phyloP scores from a whole-genome alignment of 1,284 basidiomycete genomes.

The Vanrija sp. region DNA sequence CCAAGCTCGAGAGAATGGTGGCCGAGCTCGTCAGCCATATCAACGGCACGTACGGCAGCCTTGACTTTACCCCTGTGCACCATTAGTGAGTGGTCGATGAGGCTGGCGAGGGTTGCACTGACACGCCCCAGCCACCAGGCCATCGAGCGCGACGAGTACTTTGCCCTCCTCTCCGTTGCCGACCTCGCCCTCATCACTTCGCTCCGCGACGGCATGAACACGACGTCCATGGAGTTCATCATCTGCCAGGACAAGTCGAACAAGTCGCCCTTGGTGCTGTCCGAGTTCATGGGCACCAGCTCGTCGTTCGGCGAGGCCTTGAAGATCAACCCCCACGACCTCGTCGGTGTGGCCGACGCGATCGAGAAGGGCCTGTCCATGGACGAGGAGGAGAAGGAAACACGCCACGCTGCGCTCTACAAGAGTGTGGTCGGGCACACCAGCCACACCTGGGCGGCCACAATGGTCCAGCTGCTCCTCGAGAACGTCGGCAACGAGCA shows the following conservation, averaged over 20 bases:
- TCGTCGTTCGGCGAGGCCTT: constrained; percentile 48
- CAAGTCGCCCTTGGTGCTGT: constrained; percentile 82
- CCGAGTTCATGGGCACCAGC: constrained; percentile 93
- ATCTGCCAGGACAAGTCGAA: constrained; percentile 78
- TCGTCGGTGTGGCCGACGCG: constrained; percentile 83
- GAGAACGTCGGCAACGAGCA: constrained; percentile 75
- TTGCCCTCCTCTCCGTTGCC: constrained; percentile 89
- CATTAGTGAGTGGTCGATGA: constrained; percentile 65
- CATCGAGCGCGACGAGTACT: constrained; percentile 96
- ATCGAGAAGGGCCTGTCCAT: constrained; percentile 87
- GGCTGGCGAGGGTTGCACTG: too few species aligned
- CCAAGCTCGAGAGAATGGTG: constrained; percentile 88
- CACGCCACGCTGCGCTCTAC: constrained; percentile 73
- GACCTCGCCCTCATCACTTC: constrained; percentile 95
- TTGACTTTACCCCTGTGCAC: constrained; percentile 98
- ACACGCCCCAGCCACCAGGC: constrained; percentile 73
- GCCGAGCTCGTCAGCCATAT: constrained; percentile 94
- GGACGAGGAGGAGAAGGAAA: constrained; percentile 68
- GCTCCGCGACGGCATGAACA: constrained; percentile 97
- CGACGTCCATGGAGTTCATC: constrained; percentile 96
- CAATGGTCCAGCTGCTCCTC: constrained; percentile 83
- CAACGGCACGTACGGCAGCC: constrained; percentile 90
- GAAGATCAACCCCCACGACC: constrained; percentile 51
- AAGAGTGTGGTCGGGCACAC: constrained; percentile 90
- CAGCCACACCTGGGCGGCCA: constrained; percentile 89